Conservation (phyloP, 768 basidiomycete genomes). For the Russula vinacea region DNA sequence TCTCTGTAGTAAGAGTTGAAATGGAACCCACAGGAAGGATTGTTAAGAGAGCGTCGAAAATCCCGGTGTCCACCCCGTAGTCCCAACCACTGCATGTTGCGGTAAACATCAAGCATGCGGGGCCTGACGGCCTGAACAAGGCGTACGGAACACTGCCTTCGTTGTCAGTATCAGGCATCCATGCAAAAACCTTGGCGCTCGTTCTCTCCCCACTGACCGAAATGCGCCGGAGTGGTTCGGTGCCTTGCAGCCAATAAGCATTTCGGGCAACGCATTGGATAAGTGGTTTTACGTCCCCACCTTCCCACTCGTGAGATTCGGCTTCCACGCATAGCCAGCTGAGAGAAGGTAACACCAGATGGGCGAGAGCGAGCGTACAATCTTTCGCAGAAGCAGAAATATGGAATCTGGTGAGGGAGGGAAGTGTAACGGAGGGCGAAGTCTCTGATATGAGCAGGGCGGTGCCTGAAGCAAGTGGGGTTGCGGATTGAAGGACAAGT, state of each 20-base stretch:
- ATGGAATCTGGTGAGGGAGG: neutral
- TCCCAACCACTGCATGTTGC: no score
- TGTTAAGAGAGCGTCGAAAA: neutral
- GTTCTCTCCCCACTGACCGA: neutral
- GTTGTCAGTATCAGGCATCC: slow-evolving; percentile 4
- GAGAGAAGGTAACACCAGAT: slow-evolving; percentile 18
- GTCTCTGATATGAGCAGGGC: neutral
- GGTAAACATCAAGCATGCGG: neutral
- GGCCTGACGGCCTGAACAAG: neutral
- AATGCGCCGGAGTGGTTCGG: slow-evolving; percentile 6
- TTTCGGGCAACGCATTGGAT: slow-evolving; percentile 5
- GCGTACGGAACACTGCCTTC: rapidly evolving
- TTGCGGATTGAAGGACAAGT: slow-evolving; percentile 9
- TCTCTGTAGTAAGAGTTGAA: neutral
- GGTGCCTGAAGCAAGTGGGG: neutral
- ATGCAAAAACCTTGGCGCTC: neutral
- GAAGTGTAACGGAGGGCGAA: slow-evolving; percentile 1
- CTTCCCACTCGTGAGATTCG: neutral
- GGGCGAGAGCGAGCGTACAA: slow-evolving; percentile 1
- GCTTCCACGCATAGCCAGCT: neutral
- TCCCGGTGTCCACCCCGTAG: no score
- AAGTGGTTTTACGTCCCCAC: neutral
- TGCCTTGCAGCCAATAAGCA: slow-evolving; percentile 4
- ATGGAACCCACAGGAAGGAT: neutral
- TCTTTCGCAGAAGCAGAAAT: neutral